These are phyloP conservation scores for Crithidia acanthocephali DNA, from an alignment of 208 protist genomes.

Conservation along the genomic window DNA sequence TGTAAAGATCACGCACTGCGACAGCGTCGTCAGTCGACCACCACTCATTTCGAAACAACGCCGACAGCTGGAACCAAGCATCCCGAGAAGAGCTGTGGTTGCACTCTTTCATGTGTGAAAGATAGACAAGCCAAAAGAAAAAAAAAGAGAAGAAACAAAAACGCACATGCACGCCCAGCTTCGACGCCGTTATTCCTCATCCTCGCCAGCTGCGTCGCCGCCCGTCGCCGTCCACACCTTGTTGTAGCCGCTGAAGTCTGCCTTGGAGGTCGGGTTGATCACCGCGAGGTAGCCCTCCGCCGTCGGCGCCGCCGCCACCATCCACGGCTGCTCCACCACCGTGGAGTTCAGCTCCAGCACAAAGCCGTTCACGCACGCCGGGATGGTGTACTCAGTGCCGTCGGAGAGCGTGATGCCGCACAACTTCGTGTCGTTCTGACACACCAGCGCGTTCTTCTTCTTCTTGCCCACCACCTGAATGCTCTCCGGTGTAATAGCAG, in stretches of 20 bases:
- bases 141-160: neutral
- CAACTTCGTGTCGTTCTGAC: slow-evolving; percentile 80
- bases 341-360: slow-evolving; percentile 79
- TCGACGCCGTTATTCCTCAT: slow-evolving; percentile 46
- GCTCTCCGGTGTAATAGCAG: slow-evolving; percentile 40
- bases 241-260: slow-evolving; percentile 46
- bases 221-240: slow-evolving; percentile 73
- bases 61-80: too few species aligned
- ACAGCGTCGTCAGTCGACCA: too few species aligned
- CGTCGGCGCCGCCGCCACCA: slow-evolving; percentile 60
- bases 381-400: slow-evolving; percentile 58
- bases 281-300: slow-evolving; percentile 80
- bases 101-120: too few species aligned
- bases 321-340: slow-evolving; percentile 55
- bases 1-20: too few species aligned
- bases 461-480: slow-evolving; percentile 81
- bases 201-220: slow-evolving; percentile 61
- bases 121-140: too few species aligned
- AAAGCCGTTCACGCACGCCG: slow-evolving; percentile 81
- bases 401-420: slow-evolving; percentile 62
- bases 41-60: too few species aligned
- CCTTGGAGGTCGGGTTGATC: slow-evolving; percentile 68
- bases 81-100: too few species aligned
- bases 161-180: too few species aligned
- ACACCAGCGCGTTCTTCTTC: slow-evolving; percentile 86